Evolutionary conservation across 306 rosid species (phyloP).

Genomic region (Vigna mungo): DNA sequence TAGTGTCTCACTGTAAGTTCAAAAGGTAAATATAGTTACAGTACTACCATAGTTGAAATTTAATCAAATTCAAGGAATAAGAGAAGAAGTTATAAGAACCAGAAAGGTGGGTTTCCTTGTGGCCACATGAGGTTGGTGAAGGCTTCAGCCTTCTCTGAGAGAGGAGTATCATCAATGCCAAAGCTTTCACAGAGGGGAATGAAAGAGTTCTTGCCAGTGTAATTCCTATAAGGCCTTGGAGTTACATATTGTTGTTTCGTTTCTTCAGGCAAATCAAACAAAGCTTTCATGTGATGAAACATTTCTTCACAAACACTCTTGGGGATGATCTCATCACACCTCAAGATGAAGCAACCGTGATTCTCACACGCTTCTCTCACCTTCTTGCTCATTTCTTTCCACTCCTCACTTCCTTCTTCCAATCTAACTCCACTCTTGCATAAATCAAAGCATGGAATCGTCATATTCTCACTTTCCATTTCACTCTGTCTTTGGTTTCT

Average conservation of each 20-base stretch:
- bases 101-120: conserved; percentile 53
- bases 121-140: conserved; percentile 72
- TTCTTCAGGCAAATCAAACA: conserved; percentile 66
- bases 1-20: conserved; percentile 48
- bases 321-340: conserved; percentile 28
- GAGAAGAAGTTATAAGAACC: conserved; percentile 34
- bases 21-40: not conserved
- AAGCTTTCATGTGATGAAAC: conserved; percentile 37
- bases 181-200: conserved; percentile 57
- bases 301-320: conserved; percentile 31
- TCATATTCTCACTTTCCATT: conserved; percentile 10
- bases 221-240: conserved; percentile 51
- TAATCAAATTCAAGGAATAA: no score
- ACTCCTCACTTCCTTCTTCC: conserved; percentile 44
- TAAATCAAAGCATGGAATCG: conserved; percentile 43
- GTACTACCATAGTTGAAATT: no score
- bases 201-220: conserved; percentile 34
- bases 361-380: conserved; percentile 61
- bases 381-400: conserved; percentile 52
- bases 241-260: conserved; percentile 47
- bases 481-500: not conserved
- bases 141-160: conserved; percentile 12
- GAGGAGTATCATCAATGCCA: conserved; percentile 51
- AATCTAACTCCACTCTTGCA: not conserved
- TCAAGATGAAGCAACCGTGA: conserved; percentile 44